Conservation (phyloP, 192 early-diverging fungal species). For the Dissophora ornata region DNA sequence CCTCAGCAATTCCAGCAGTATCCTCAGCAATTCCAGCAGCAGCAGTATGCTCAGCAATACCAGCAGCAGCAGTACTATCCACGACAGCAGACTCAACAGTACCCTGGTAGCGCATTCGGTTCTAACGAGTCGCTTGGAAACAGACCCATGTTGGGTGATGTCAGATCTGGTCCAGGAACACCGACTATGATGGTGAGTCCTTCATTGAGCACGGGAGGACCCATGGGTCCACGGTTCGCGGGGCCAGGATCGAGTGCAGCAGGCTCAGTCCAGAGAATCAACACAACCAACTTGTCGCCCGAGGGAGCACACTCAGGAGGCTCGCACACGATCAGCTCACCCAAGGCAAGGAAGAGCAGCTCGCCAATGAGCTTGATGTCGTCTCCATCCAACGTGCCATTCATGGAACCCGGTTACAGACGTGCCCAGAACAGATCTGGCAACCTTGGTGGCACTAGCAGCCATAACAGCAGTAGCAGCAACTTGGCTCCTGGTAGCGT, state of each 20-base stretch:
- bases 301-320: constrained; percentile 3
- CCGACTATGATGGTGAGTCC: constrained; percentile 51
- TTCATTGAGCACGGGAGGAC: constrained; percentile 55
- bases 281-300: constrained; percentile 10
- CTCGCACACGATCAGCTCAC: constrained; percentile 6
- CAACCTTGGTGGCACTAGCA: background rate
- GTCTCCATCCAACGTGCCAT: constrained; percentile 47
- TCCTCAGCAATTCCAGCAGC: constrained; percentile 32
- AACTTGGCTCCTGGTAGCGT: background rate
- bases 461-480: background rate
- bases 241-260: no score
- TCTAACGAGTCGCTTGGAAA: constrained; percentile 39
- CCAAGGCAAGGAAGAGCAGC: constrained; percentile 35
- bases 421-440: constrained; percentile 3
- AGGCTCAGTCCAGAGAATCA: background rate
- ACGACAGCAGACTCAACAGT: constrained; percentile 6
- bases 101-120: constrained; percentile 40
- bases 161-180: constrained; percentile 45
- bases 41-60: constrained; percentile 45
- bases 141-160: constrained; percentile 2
- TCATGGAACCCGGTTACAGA: constrained; percentile 23
- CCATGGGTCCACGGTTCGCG: constrained; percentile 50
- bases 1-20: constrained; percentile 24
- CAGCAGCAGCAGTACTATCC: constrained; percentile 57
- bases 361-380: constrained; percentile 38